Base-by-base conservation (phyloP, 1,139 yeast genomes). In the Saccharomyces uvarum region DNA sequence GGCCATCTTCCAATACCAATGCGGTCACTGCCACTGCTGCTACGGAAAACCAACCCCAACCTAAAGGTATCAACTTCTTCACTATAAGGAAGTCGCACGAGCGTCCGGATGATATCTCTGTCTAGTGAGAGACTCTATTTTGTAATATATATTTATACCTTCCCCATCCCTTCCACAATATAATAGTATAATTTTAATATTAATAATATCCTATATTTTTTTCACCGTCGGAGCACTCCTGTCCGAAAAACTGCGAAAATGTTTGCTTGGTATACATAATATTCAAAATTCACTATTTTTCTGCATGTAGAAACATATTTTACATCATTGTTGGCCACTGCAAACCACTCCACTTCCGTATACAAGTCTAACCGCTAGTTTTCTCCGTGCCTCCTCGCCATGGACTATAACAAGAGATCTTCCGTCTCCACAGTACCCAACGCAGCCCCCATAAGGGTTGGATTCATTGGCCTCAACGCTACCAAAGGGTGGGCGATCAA, bases 1-100 rank as follows among this genome's bases (percentile, higher is more conserved):
- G 63, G 58, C 56, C 46, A 62, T 70, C 50, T 72, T 70, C 58
- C 61, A 59, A 56, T 65, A 62, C 26, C 62, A 59, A 54, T 28
- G 19, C 38, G 29, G 57, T 63, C 16, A 49, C 62, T 26, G 56
- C 57, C 11, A 53, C 62, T 27, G 59, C 59, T 19, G 56, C 57
- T 32, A 64, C 57, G 31, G 63, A 66, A 53, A 61, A 62, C n/a
- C 69, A 67, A 51, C 81, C 80, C 11, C 69, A 67, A 52, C 81
- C 80, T 62, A 83, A 86, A 51, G 93, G 91, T 54, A 85, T 86
- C 64, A 83, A 88, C 71, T 86, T 86, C 73, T 86, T 86, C 76
- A 84, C 83, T 67, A 83, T 86, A 58, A 84, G 84, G 74, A 84
- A 89, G 76, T 66, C 69, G 49, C 82, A 82, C 70, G 77, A 80